These are phyloP conservation scores for Botryotinia globosa DNA, from an alignment of 2,329 filamentous ascomycete genomes.

Conservation along the genomic window DNA sequence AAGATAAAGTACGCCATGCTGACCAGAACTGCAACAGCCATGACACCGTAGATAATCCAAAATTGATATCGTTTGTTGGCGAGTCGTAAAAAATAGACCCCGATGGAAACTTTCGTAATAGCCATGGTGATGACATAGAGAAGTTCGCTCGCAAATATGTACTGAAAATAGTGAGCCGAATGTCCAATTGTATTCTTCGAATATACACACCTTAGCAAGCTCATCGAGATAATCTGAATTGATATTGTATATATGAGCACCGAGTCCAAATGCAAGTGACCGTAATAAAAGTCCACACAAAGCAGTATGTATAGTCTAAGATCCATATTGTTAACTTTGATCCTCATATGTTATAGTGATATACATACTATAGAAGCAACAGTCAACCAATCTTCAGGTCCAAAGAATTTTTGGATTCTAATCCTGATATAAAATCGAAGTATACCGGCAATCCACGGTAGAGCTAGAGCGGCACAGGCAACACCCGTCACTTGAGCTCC, in stretches of 20 bases:
- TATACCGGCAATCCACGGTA: conserved; percentile 38
- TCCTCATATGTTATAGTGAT: neutral
- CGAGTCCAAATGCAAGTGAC: conserved; percentile 31
- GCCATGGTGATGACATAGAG: conserved; percentile 36
- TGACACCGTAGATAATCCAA: conserved; percentile 30
- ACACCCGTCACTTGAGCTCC: conserved; percentile 36
- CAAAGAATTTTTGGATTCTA: conserved; percentile 35
- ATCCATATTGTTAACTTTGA: neutral
- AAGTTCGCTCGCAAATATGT: conserved; percentile 36
- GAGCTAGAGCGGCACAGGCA: conserved; percentile 38
- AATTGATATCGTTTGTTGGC: conserved; percentile 32
- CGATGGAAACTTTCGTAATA: conserved; percentile 35
- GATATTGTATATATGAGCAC: conserved; percentile 35
- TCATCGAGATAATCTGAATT: conserved; percentile 22
- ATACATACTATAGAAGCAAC: conserved; percentile 31
- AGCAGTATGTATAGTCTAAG: conserved; percentile 32
- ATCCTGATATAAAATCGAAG: conserved; percentile 36
- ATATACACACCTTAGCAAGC: conserved; percentile 31
- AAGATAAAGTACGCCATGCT: conserved; percentile 37
- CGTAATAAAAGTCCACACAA: conserved; percentile 32
- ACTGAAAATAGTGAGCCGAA: neutral
- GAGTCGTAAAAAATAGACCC: conserved; percentile 35
- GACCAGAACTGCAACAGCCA: conserved; percentile 29
- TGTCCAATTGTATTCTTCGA: neutral
- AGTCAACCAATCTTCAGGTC: conserved; percentile 37